These are phyloP conservation scores for Fomitopsis palustris DNA, from an alignment of 1,284 basidiomycete species.

Conservation along the genomic window DNA sequence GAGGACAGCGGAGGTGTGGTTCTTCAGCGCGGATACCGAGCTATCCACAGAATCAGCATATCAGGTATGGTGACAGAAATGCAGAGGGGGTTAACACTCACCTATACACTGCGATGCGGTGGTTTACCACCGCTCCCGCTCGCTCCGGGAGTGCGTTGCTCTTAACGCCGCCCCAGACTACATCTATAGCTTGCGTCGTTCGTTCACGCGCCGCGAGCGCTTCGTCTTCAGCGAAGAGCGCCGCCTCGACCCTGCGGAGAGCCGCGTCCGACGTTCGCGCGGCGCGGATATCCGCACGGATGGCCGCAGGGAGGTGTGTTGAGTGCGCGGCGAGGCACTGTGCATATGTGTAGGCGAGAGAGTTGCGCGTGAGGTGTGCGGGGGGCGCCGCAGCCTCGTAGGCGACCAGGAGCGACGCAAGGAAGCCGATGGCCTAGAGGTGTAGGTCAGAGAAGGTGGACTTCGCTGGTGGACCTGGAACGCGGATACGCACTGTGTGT, in stretches of 20 bases:
- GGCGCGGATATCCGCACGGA: slow-evolving; percentile 30
- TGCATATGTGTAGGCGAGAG: slow-evolving; percentile 37
- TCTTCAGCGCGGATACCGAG: slow-evolving; percentile 39
- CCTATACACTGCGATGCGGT: slow-evolving; percentile 45
- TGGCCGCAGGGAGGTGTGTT: slow-evolving; percentile 14
- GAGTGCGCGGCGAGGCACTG: slow-evolving; percentile 24
- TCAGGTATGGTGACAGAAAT: slow-evolving; percentile 23
- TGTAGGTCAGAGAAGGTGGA: not conserved
- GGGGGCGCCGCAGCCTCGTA: slow-evolving; percentile 36
- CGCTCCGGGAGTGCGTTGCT: slow-evolving; percentile 50
- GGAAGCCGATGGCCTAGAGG: slow-evolving; percentile 49
- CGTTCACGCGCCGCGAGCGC: slow-evolving; percentile 36
- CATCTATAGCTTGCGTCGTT: slow-evolving; percentile 70
- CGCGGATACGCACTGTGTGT: slow-evolving; percentile 40
- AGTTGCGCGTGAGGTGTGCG: slow-evolving; percentile 39
- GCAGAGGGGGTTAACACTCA: slow-evolving; percentile 10
- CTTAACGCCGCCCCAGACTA: slow-evolving; percentile 68
- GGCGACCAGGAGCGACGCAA: slow-evolving; percentile 41
- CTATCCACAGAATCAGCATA: slow-evolving; percentile 18
- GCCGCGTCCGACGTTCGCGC: slow-evolving; percentile 39
- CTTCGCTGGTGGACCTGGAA: not conserved
- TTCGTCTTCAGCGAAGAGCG: slow-evolving; percentile 28
- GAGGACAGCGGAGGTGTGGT: slow-evolving; percentile 37
- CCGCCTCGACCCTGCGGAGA: slow-evolving; percentile 36
- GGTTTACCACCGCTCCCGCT: slow-evolving; percentile 50